Conservation (phyloP, 306 rosid species). For the Fragaria ananassa region DNA sequence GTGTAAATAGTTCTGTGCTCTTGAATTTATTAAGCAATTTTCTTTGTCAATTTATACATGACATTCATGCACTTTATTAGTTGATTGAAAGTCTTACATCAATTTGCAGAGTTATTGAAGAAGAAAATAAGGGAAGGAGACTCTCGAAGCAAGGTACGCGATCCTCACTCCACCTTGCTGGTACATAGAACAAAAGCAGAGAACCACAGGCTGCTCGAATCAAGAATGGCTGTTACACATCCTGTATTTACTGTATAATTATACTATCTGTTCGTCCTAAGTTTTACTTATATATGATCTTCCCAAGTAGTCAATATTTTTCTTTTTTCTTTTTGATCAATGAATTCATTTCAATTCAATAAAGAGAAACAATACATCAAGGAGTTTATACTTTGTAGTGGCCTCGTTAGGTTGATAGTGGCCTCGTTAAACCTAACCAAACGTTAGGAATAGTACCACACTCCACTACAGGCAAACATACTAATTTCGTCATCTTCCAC, state of each 20-base stretch:
- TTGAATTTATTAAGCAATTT: not conserved
- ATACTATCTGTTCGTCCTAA: too few relatives aligned
- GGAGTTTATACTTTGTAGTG: too few relatives aligned
- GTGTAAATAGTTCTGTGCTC: not conserved
- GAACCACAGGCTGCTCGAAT: constrained; percentile 11
- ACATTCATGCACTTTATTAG: not conserved
- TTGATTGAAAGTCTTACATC: not conserved
- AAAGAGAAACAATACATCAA: too few relatives aligned
- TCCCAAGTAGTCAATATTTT: too few relatives aligned
- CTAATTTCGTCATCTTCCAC: too few relatives aligned
- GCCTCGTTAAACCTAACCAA: too few relatives aligned
- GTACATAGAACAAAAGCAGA: constrained; percentile 13
- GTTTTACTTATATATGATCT: too few relatives aligned
- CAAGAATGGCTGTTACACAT: constrained; percentile 1
- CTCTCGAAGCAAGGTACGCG: constrained; percentile 24
- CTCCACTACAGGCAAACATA: too few relatives aligned
- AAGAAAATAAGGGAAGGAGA: constrained; percentile 37
- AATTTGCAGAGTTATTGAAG: constrained; percentile 56
- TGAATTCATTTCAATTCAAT: too few relatives aligned
- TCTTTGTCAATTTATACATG: not conserved
- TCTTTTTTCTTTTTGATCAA: too few relatives aligned
- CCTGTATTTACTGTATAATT: not conserved
- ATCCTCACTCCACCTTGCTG: constrained; percentile 28
- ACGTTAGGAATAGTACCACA: too few relatives aligned
- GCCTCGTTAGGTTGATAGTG: too few relatives aligned